Evolutionary conservation across 192 early-diverging fungal species (phyloP), one percentile per base, ranked within the genome.

Genomic region (Podila clonocystis): DNA sequence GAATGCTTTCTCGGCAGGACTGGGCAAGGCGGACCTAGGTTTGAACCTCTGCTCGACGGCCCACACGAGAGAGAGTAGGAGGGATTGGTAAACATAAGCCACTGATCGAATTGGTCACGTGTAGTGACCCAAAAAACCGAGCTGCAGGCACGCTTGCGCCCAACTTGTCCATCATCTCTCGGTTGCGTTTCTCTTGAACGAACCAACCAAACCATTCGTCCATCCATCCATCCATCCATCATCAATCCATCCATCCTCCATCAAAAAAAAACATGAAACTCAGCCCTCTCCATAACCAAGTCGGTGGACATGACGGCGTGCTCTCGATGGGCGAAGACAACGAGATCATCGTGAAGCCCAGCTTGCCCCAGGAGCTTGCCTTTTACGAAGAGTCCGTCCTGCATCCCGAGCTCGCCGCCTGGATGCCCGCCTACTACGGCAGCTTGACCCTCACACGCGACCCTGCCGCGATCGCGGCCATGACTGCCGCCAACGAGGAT

Each of bases 281-380:
- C 57, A 82, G 55, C 38, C 84, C 83, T 13, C 90, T 94, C 45
- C 82, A 87, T 55, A 82, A 89, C 67, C 96, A 97, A 85, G 89
- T 97, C 20, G 94, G 92, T 19, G 95, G 96, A 0, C 96, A 97
- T 70, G 89, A 89, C 36, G 87, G 88, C 31, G 82, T 94, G 5
- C 70, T 97, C 38, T 82, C 84, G 12, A 76, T 87, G 31, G 87
- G 89, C 17, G 90, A 89, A 24, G 83, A 86, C 36, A 91, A 90
- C 45, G 58, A 85, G 20, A 85, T 93, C 57, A 68, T 97, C 8
- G 82, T 93, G 57, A 97, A 97, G 75, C 91, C 91, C 31, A 85
- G 87, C 36, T 82, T 85, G 38, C 62, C 73, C 41, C 85, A 83
- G 50, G 96, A 97, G 82, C 82, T 85, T 22, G 67, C 75, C 63